These are phyloP conservation scores for Cladophialophora exuberans DNA, from an alignment of 2,329 filamentous ascomycete species.

Conservation along the genomic window DNA sequence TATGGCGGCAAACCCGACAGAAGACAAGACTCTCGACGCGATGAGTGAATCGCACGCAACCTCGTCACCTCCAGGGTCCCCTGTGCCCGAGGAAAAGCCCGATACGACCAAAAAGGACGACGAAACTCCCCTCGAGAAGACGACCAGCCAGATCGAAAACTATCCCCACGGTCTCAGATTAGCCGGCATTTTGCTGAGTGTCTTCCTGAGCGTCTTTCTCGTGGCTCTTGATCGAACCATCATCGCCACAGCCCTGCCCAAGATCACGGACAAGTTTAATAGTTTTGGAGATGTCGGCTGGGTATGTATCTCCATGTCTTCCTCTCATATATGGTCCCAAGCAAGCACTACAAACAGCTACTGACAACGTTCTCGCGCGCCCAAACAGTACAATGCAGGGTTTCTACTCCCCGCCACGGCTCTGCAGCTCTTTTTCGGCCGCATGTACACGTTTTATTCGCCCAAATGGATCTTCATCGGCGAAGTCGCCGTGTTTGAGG, in stretches of 20 bases:
- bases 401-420: slow-evolving; percentile 22
- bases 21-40: too few species aligned
- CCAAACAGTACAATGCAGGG: slow-evolving; percentile 8
- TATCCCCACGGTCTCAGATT: slow-evolving; percentile 7
- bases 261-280: slow-evolving; percentile 53
- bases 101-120: neutral
- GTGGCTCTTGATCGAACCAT: slow-evolving; percentile 34
- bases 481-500: slow-evolving; percentile 46
- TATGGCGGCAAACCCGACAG: too few species aligned
- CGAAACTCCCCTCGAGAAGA: slow-evolving; percentile 3
- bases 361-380: neutral
- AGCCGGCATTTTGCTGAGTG: neutral
- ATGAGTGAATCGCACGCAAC: too few species aligned
- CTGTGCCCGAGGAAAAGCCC: neutral
- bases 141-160: slow-evolving; percentile 11
- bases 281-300: slow-evolving; percentile 52
- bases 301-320: slow-evolving; percentile 51
- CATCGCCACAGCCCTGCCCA: slow-evolving; percentile 52
- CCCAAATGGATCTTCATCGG: slow-evolving; percentile 49
- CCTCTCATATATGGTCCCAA: slow-evolving; percentile 40
- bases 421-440: slow-evolving; percentile 49
- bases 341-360: neutral
- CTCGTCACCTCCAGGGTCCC: too few species aligned
- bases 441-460: slow-evolving; percentile 48
- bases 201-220: slow-evolving; percentile 12